A percentile compares a stretch with the other conserved stretches of the same genome.
These are phyloP conservation scores for Diversispora eburnea DNA, from an alignment of 192 early-diverging fungal species.

Conservation along the genomic window DNA sequence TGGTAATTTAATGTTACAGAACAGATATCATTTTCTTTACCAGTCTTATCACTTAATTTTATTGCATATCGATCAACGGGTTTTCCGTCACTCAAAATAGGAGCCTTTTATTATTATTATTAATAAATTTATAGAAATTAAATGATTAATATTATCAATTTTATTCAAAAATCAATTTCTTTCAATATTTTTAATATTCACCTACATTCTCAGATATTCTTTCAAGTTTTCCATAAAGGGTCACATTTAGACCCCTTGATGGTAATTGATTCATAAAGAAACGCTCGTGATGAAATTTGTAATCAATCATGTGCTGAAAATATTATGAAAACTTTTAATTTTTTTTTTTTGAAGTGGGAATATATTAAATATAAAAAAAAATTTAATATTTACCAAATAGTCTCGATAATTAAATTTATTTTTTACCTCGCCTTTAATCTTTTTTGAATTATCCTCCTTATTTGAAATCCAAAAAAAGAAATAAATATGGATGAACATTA, in stretches of 20 bases:
- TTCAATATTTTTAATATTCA: no score
- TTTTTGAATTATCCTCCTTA: background rate
- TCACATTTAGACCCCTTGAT: conserved; percentile 1
- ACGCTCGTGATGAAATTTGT: background rate
- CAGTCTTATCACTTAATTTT: conserved; percentile 6
- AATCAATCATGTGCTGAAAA: conserved; percentile 4
- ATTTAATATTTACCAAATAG: background rate
- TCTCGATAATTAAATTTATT: conserved; percentile 3
- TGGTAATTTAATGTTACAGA: background rate
- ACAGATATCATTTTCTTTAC: background rate
- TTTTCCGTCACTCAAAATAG: background rate
- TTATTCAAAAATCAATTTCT: background rate
- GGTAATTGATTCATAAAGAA: conserved; percentile 1
- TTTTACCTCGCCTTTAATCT: background rate
- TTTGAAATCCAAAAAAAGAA: background rate
- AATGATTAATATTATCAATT: no score
- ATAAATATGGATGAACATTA: background rate
- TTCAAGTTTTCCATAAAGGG: conserved; percentile 4
- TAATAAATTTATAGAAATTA: background rate
- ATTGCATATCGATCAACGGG: background rate
- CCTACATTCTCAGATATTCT: background rate
- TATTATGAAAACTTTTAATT: background rate
- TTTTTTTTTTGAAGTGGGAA: background rate
- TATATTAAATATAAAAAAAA: background rate
- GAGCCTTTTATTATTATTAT: background rate